These are phyloP conservation scores for Caloboletus firmus DNA, from an alignment of 1,284 basidiomycete species.

Conservation along the genomic window DNA sequence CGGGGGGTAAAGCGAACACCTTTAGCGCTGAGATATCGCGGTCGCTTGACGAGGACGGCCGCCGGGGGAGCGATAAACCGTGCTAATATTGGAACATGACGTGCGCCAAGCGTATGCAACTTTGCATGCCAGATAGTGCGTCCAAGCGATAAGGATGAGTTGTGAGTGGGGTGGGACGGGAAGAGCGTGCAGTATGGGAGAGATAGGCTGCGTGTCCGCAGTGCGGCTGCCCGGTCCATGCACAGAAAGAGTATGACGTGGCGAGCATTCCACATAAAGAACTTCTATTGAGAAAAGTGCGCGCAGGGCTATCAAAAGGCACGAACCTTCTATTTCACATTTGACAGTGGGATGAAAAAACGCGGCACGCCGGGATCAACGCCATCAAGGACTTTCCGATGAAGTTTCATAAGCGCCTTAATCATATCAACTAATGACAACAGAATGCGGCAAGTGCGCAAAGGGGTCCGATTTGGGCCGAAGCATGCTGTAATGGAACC, in stretches of 20 bases:
- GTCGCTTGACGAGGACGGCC: conserved; percentile 3
- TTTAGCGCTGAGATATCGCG: conserved; percentile 14
- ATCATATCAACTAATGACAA: conserved; percentile 26
- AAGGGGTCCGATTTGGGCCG: conserved; percentile 8
- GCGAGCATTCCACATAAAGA: conserved; percentile 20
- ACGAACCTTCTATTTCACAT: conserved; percentile 29
- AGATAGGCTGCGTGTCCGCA: conserved; percentile 26
- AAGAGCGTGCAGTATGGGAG: neutral
- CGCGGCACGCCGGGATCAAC: conserved; percentile 30
- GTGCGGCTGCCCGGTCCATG: conserved; percentile 21
- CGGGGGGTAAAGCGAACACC: neutral
- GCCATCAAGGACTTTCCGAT: conserved; percentile 29
- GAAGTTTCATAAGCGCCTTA: conserved; percentile 33
- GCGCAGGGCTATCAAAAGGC: conserved; percentile 24
- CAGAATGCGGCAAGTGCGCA: conserved; percentile 16
- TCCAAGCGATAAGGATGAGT: neutral
- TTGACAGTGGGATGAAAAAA: conserved; percentile 17
- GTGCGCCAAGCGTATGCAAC: conserved; percentile 1
- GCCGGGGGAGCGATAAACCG: neutral
- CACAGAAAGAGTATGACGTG: conserved; percentile 21
- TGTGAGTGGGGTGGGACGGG: neutral
- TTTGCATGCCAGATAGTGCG: conserved; percentile 1
- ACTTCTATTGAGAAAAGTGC: conserved; percentile 24
- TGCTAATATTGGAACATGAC: conserved; percentile 12
- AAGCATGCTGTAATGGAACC: conserved; percentile 31